A percentile compares a stretch with the other conserved stretches of the same genome.
These are phyloP conservation scores for Bipolaris sorokiniana DNA, from an alignment of 2,329 filamentous ascomycete genomes.

Conservation along the genomic window DNA sequence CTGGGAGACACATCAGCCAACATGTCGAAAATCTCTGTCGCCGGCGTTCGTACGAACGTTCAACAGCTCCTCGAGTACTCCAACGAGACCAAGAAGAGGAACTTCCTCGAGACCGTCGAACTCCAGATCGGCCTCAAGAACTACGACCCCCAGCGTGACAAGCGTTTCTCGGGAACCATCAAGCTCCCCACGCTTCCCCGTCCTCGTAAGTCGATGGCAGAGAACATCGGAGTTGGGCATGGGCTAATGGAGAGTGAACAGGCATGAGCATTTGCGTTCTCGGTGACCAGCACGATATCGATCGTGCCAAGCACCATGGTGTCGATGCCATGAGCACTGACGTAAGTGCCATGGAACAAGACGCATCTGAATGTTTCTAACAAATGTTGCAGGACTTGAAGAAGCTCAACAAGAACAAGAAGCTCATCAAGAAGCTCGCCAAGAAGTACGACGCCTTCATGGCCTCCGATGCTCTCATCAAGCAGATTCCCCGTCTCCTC, in stretches of 20 bases:
- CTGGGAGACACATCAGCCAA: conserved; percentile 58
- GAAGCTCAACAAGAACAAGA: conserved; percentile 99
- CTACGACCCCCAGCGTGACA: conserved; percentile 93
- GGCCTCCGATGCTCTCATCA: conserved; percentile 96
- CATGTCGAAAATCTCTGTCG: conserved; percentile 87
- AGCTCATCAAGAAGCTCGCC: conserved; percentile 99
- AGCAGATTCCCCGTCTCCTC: conserved; percentile 99
- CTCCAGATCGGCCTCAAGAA: conserved; percentile 60
- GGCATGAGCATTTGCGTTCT: conserved; percentile 67
- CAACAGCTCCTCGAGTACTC: conserved; percentile 94
- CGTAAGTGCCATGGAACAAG: conserved; percentile 17
- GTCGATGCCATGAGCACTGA: conserved; percentile 98
- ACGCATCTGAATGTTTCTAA: conserved; percentile 7
- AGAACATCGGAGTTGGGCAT: not conserved
- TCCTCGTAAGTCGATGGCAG: conserved; percentile 49
- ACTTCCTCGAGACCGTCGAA: conserved; percentile 95
- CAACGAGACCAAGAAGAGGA: conserved; percentile 93
- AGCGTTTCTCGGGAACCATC: conserved; percentile 99
- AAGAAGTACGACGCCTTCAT: conserved; percentile 99
- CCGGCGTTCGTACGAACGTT: conserved; percentile 96
- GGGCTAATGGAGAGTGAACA: conserved; percentile 16
- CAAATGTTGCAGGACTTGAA: conserved; percentile 72
- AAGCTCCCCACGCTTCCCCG: conserved; percentile 91
- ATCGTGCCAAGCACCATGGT: conserved; percentile 99
- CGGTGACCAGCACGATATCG: conserved; percentile 97